Conservation (phyloP, 495 filamentous ascomycete genomes). For the Aspergillus bridgeri region DNA sequence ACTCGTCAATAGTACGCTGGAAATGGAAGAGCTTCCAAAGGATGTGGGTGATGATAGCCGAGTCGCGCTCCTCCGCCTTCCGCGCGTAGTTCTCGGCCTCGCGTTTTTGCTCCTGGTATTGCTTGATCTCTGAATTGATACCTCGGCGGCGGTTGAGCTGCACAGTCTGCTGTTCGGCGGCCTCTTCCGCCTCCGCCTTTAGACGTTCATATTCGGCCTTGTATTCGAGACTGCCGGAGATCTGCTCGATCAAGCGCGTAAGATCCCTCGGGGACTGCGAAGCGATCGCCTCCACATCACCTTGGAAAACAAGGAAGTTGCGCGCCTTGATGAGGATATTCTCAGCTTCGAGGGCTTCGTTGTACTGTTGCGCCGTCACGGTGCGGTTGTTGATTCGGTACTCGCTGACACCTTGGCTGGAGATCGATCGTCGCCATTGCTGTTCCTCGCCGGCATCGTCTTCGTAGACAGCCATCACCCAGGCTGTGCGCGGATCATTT, state of each 20-base stretch:
- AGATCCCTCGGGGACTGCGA: conserved; percentile 89
- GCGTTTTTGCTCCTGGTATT: conserved; percentile 94
- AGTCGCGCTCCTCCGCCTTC: conserved; percentile 84
- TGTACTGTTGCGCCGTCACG: conserved; percentile 89
- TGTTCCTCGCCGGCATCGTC: conserved; percentile 96
- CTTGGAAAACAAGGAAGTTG: conserved; percentile 98
- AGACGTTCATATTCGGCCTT: conserved; percentile 92
- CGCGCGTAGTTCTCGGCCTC: conserved; percentile 89
- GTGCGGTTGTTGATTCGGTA: conserved; percentile 92
- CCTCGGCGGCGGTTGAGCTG: conserved; percentile 84
- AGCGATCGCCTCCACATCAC: conserved; percentile 97
- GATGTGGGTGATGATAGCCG: conserved; percentile 90
- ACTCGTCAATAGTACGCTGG: conserved; percentile 87
- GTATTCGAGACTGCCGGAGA: conserved; percentile 92
- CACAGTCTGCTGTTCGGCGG: conserved; percentile 80
- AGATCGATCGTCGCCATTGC: conserved; percentile 93
- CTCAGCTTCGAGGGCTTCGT: conserved; percentile 85
- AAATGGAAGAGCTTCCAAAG: conserved; percentile 97
- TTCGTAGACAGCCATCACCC: conserved; percentile 99
- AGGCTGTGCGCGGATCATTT: conserved; percentile 85
- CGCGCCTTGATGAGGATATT: conserved; percentile 97
- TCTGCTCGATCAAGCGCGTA: conserved; percentile 95
- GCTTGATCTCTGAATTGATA: conserved; percentile 97
- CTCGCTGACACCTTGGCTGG: conserved; percentile 82
- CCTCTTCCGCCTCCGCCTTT: conserved; percentile 79